Percentiles rank a stretch among this genome's conserved stretches.
phyloP scores from a whole-genome alignment of 108 stramenopile species.

The Tribonema minus region DNA sequence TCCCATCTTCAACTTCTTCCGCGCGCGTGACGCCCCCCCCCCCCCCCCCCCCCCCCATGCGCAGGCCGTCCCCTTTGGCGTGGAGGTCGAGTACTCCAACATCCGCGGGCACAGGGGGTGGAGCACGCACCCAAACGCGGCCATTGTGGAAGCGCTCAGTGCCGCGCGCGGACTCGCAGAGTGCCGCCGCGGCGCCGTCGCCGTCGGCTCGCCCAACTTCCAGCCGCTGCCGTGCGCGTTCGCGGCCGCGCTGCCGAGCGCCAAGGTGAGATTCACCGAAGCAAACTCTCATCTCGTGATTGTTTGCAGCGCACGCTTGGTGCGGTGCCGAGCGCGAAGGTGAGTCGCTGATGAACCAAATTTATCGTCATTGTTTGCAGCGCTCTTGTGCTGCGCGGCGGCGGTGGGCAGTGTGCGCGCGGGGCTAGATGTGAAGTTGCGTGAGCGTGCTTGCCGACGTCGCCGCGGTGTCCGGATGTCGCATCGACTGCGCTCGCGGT shows the following conservation, averaged over 20 bases:
- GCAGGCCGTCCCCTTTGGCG: not conserved
- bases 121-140: not conserved
- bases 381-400: too few relatives aligned
- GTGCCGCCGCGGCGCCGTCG: not conserved
- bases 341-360: too few relatives aligned
- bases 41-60: not conserved
- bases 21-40: not conserved
- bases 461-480: too few relatives aligned
- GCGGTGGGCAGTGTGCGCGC: too few relatives aligned
- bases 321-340: too few relatives aligned
- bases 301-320: too few relatives aligned
- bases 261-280: too few relatives aligned
- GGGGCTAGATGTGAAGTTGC: too few relatives aligned
- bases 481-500: too few relatives aligned
- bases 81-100: not conserved
- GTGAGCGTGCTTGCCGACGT: too few relatives aligned
- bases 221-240: not conserved
- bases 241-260: not conserved
- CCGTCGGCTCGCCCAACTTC: not conserved
- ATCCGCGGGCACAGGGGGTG: not conserved
- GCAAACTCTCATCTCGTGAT: too few relatives aligned
- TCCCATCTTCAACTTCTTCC: not conserved
- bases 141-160: not conserved
- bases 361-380: too few relatives aligned
- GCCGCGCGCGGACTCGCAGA: not conserved